Evolutionary conservation across 2,329 filamentous ascomycete genomes (phyloP).

Genomic region (Fusarium miscanthi): DNA sequence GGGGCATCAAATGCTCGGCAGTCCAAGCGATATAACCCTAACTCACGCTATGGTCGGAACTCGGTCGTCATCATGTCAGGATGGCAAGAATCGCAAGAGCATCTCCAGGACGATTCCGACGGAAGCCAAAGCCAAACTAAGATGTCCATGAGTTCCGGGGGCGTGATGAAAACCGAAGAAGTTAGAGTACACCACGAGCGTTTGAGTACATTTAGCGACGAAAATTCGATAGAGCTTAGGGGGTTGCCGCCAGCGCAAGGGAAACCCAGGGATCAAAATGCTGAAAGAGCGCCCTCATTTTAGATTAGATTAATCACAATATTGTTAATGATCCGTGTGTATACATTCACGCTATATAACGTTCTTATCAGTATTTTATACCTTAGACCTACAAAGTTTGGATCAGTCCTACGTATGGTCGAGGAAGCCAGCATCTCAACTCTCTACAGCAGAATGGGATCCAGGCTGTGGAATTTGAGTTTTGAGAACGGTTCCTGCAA

Average conservation of each 20-base stretch:
- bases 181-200: slow-evolving; percentile 44
- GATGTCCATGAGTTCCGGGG: slow-evolving; percentile 19
- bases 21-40: slow-evolving; percentile 32
- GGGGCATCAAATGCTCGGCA: slow-evolving; percentile 14
- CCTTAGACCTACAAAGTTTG: background rate
- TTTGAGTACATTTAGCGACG: slow-evolving; percentile 31
- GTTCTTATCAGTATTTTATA: background rate
- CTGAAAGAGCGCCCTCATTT: slow-evolving; percentile 7
- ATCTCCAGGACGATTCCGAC: slow-evolving; percentile 43
- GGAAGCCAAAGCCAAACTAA: slow-evolving; percentile 4
- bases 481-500: background rate
- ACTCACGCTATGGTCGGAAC: slow-evolving; percentile 45
- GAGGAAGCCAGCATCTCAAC: background rate
- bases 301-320: background rate
- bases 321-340: background rate
- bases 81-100: slow-evolving; percentile 50
- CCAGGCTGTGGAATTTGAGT: no score
- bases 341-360: background rate
- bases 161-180: slow-evolving; percentile 49
- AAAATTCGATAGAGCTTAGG: slow-evolving; percentile 40
- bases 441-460: background rate
- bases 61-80: slow-evolving; percentile 50
- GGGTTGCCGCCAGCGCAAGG: slow-evolving; percentile 12
- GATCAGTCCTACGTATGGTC: background rate
- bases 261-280: background rate